phyloP scores from a whole-genome alignment of 2,329 filamentous ascomycete genomes.

The Talaromyces marneffei region DNA sequence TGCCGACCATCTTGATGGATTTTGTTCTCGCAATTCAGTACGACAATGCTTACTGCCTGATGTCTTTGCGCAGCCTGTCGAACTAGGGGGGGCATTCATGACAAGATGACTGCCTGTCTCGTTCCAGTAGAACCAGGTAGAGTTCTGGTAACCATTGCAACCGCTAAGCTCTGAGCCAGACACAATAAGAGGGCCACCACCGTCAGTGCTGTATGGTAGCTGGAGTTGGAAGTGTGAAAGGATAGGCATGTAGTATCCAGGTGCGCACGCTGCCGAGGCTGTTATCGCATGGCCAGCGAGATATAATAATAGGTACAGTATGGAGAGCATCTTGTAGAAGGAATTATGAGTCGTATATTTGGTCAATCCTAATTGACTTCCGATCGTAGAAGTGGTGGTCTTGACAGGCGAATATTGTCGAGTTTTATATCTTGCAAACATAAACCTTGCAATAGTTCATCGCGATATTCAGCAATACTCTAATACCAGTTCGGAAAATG shows the following conservation, averaged over 20 bases:
- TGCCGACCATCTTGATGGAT: conserved; percentile 29
- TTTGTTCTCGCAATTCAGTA: conserved; percentile 38
- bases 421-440: neutral
- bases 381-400: too few relatives aligned
- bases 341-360: too few relatives aligned
- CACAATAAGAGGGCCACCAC: conserved; percentile 26
- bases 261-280: conserved; percentile 4
- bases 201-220: conserved; percentile 31
- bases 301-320: neutral
- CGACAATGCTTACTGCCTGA: conserved; percentile 40
- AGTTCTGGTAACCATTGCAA: conserved; percentile 32
- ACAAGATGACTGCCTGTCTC: conserved; percentile 30
- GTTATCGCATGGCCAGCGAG: neutral
- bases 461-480: neutral
- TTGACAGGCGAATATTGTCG: neutral
- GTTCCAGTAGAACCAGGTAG: conserved; percentile 34
- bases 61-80: conserved; percentile 36
- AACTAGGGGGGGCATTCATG: conserved; percentile 37
- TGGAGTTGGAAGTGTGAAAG: conserved; percentile 27
- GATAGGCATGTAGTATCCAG: conserved; percentile 15
- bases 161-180: conserved; percentile 27
- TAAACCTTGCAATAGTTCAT: neutral
- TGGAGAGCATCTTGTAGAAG: neutral
- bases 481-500: neutral
- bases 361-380: too few relatives aligned